Evolutionary conservation across 345 rosid genomes (phyloP).

Genomic region (Citrus reticulata): DNA sequence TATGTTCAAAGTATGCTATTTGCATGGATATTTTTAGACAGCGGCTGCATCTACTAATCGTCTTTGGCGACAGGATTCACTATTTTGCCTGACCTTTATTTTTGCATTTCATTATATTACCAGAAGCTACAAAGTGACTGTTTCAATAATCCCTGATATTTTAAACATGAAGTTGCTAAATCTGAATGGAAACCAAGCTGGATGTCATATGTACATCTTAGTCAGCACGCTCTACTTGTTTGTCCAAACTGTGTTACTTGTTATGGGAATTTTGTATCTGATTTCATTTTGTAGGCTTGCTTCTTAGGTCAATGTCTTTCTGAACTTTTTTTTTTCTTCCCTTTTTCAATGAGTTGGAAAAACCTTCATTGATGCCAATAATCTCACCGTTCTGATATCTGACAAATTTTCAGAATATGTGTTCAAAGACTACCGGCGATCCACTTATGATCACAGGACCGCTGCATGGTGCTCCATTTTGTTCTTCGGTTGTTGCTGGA

Average conservation of each 20-base stretch:
- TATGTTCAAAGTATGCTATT: neutral
- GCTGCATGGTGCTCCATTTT: constrained; percentile 24
- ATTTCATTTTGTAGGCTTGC: neutral
- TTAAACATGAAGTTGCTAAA: neutral
- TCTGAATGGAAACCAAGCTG: neutral
- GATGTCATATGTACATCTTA: neutral
- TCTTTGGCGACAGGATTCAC: neutral
- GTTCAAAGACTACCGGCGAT: constrained; percentile 20
- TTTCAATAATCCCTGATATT: neutral
- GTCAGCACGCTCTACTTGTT: neutral
- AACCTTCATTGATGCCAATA: neutral
- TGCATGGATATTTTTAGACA: neutral
- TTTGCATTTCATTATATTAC: neutral
- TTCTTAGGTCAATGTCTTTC: neutral
- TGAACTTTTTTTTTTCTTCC: neutral
- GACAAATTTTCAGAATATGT: constrained; percentile 39
- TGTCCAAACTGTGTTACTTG: neutral
- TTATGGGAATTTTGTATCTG: neutral
- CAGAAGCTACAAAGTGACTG: neutral
- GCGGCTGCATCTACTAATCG: neutral
- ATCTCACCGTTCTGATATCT: constrained; percentile 16
- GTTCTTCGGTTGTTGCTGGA: constrained; percentile 18
- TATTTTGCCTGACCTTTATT: neutral
- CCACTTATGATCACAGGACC: constrained; percentile 13
- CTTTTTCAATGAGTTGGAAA: constrained; percentile 1